Percentiles rank a stretch among this genome's conserved stretches.
phyloP scores from a whole-genome alignment of 306 rosid species.

The Ziziphus jujuba region DNA sequence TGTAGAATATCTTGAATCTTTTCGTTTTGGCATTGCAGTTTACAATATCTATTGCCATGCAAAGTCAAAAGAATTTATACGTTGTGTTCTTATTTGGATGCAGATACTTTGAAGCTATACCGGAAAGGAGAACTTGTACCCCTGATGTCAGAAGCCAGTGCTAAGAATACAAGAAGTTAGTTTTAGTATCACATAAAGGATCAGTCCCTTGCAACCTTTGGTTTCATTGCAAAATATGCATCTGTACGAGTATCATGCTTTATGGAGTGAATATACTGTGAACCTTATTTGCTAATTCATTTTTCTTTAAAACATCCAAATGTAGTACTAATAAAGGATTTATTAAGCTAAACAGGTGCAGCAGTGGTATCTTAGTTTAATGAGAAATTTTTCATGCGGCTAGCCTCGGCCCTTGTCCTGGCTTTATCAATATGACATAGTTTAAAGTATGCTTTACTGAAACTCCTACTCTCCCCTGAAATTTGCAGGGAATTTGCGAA shows the following conservation, averaged over 20 bases:
- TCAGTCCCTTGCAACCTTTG: conserved; percentile 12
- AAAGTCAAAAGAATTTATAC: neutral
- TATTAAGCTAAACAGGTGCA: neutral
- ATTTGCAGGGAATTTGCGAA: too few relatives aligned
- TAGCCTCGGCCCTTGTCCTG: too few relatives aligned
- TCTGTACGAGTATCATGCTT: neutral
- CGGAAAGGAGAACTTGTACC: conserved; percentile 86
- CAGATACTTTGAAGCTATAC: conserved; percentile 88
- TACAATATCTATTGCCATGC: neutral
- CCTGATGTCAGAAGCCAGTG: conserved; percentile 68
- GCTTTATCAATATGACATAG: too few relatives aligned
- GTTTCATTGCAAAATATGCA: neutral
- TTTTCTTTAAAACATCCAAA: neutral
- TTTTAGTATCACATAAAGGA: conserved; percentile 9
- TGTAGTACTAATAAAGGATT: neutral
- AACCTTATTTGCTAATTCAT: conserved; percentile 8
- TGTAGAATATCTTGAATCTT: neutral
- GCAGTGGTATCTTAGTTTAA: neutral
- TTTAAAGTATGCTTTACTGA: too few relatives aligned
- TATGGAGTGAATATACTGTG: neutral
- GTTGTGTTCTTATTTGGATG: conserved; percentile 21
- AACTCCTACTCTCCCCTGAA: too few relatives aligned
- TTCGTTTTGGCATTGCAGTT: neutral
- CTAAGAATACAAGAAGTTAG: conserved; percentile 46
- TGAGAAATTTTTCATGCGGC: neutral